phyloP scores from a whole-genome alignment of 2,329 filamentous ascomycete genomes.

The Fusarium sacchari region DNA sequence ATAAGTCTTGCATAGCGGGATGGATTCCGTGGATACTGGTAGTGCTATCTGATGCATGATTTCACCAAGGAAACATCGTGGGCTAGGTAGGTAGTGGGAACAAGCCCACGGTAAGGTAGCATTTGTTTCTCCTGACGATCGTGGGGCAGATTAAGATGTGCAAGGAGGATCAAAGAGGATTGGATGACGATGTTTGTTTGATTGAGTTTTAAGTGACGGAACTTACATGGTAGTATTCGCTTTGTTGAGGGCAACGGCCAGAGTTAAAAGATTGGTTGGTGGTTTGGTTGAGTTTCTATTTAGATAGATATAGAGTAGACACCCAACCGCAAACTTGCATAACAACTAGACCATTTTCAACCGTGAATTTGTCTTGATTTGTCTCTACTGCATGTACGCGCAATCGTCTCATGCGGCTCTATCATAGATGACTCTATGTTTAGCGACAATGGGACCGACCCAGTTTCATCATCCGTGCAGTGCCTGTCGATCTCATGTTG shows the following conservation, averaged over 20 bases:
- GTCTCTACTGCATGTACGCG: constrained; percentile 5
- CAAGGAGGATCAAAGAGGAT: constrained; percentile 4
- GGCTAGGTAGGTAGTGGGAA: too few species aligned
- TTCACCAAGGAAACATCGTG: not conserved
- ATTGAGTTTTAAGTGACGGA: not conserved
- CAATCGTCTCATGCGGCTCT: constrained; percentile 28
- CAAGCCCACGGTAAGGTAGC: not conserved
- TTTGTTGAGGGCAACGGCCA: not conserved
- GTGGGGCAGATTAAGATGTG: constrained; percentile 33
- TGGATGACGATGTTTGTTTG: not conserved
- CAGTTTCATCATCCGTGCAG: constrained; percentile 6
- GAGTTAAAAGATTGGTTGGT: not conserved
- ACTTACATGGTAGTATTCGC: not conserved
- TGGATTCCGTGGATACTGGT: not conserved
- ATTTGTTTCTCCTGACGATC: constrained; percentile 29
- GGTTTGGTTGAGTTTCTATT: not conserved
- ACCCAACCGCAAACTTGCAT: not conserved
- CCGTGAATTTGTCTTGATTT: not conserved
- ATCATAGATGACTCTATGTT: constrained; percentile 22
- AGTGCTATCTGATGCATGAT: not conserved
- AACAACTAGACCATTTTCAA: not conserved
- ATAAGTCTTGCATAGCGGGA: constrained; percentile 1
- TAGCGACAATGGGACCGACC: constrained; percentile 9
- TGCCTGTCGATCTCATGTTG: constrained; percentile 26
- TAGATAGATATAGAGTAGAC: not conserved